phyloP scores from a whole-genome alignment of 2,329 filamentous ascomycete genomes.

The Arthrocladium fulminans region DNA sequence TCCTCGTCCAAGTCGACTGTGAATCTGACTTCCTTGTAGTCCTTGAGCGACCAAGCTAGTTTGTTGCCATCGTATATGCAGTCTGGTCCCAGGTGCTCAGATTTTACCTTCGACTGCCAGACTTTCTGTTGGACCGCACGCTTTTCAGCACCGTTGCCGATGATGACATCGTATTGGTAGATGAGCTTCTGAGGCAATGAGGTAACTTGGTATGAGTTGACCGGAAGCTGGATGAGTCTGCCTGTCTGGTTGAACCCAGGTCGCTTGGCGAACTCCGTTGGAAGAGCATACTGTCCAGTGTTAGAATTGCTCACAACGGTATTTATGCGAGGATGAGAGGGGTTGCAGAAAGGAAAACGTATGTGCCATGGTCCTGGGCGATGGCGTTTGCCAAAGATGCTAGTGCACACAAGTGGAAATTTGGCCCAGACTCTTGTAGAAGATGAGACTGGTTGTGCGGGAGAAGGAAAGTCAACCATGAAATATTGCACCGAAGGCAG shows the following conservation, averaged over 20 bases:
- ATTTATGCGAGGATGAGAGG: background rate
- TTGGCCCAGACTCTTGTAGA: background rate
- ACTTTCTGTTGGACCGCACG: constrained; percentile 62
- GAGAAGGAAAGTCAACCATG: background rate
- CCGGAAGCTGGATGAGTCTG: constrained; percentile 44
- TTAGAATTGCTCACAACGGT: constrained; percentile 20
- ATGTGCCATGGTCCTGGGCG: background rate
- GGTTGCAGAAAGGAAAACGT: background rate
- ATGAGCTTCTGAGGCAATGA: constrained; percentile 54
- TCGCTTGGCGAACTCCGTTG: constrained; percentile 34
- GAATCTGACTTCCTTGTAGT: constrained; percentile 43
- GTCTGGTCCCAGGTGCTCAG: constrained; percentile 40
- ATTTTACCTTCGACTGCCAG: constrained; percentile 53
- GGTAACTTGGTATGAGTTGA: constrained; percentile 69
- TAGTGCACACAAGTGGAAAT: too few relatives aligned
- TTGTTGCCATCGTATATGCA: constrained; percentile 78
- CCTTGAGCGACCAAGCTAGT: constrained; percentile 61
- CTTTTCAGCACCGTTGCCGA: constrained; percentile 57
- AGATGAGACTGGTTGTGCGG: background rate
- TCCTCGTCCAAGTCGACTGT: constrained; percentile 66
- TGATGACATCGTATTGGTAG: constrained; percentile 72
- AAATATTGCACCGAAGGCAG: too few relatives aligned
- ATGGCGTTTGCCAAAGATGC: background rate
- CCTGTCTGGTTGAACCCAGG: constrained; percentile 52
- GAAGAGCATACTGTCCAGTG: constrained; percentile 27